These are phyloP conservation scores for Cronartium ribicola DNA, from an alignment of 1,284 basidiomycete genomes.

Conservation along the genomic window DNA sequence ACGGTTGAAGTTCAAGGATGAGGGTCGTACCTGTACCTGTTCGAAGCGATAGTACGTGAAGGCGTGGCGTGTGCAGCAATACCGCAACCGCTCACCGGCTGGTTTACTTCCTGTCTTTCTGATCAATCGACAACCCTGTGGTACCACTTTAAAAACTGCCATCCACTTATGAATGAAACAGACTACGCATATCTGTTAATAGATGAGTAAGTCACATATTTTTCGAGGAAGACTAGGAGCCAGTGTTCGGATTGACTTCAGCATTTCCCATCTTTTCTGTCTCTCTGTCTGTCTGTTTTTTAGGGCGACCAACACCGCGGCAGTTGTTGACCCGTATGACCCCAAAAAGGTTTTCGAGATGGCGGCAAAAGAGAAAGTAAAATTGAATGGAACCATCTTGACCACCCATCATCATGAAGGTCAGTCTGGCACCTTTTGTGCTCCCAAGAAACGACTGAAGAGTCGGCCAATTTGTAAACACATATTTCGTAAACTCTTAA, in stretches of 20 bases:
- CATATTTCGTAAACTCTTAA: constrained; percentile 53
- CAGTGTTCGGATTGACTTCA: constrained; percentile 50
- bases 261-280: too few species aligned
- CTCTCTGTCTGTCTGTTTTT: constrained; percentile 51
- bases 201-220: constrained; percentile 9
- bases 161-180: not conserved
- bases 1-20: constrained; percentile 20
- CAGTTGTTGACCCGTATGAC: constrained; percentile 73
- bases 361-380: constrained; percentile 66
- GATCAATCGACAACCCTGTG: not conserved
- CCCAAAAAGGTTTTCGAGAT: constrained; percentile 65
- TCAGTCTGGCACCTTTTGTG: constrained; percentile 11
- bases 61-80: not conserved
- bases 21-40: constrained; percentile 32
- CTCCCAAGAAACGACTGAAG: constrained; percentile 27
- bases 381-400: constrained; percentile 53
- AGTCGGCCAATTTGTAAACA: constrained; percentile 65
- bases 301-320: constrained; percentile 71
- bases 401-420: constrained; percentile 49
- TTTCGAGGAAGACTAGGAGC: not conserved
- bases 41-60: constrained; percentile 14
- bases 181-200: constrained; percentile 9
- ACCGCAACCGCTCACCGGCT: not conserved
- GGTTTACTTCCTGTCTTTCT: not conserved
- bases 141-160: too few species aligned